Percentiles rank a stretch among this genome's conserved stretches.
phyloP scores from a whole-genome alignment of 331 rosid species.

The Rosa hybrid region DNA sequence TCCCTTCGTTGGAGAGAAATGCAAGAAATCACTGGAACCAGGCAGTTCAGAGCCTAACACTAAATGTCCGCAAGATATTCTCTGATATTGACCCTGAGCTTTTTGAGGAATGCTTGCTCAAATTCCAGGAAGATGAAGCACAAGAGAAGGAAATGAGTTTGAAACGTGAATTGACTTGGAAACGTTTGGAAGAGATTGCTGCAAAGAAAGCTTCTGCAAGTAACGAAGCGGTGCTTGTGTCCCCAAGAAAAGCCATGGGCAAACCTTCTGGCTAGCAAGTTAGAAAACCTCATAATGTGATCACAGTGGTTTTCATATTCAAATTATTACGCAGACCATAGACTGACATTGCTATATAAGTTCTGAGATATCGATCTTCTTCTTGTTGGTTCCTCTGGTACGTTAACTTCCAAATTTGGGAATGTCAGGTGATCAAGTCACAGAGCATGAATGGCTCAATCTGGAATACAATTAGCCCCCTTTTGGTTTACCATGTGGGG shows the following conservation, averaged over 20 bases:
- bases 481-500: slow-evolving; percentile 32
- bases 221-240: slow-evolving; percentile 71
- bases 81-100: slow-evolving; percentile 72
- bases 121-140: slow-evolving; percentile 72
- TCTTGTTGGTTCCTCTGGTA: slow-evolving; percentile 25
- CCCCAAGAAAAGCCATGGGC: slow-evolving; percentile 52
- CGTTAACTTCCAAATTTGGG: neutral
- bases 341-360: slow-evolving; percentile 30
- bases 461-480: slow-evolving; percentile 38
- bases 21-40: slow-evolving; percentile 85
- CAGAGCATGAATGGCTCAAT: slow-evolving; percentile 29
- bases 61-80: slow-evolving; percentile 83
- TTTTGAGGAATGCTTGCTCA: slow-evolving; percentile 72
- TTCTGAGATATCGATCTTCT: slow-evolving; percentile 26
- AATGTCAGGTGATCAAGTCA: slow-evolving; percentile 29
- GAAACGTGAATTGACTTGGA: slow-evolving; percentile 73
- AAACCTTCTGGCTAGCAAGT: slow-evolving; percentile 49
- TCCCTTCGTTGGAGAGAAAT: slow-evolving; percentile 83
- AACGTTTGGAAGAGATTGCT: slow-evolving; percentile 86
- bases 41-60: slow-evolving; percentile 89
- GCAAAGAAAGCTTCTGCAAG: slow-evolving; percentile 59
- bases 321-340: slow-evolving; percentile 29
- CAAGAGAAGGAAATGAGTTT: slow-evolving; percentile 46
- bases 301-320: slow-evolving; percentile 29
- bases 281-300: slow-evolving; percentile 21